Evolutionary conservation across 352 stramenopile species (phyloP), one percentile per base, ranked within the genome.

Genomic region (Phytophthora hybrid): DNA sequence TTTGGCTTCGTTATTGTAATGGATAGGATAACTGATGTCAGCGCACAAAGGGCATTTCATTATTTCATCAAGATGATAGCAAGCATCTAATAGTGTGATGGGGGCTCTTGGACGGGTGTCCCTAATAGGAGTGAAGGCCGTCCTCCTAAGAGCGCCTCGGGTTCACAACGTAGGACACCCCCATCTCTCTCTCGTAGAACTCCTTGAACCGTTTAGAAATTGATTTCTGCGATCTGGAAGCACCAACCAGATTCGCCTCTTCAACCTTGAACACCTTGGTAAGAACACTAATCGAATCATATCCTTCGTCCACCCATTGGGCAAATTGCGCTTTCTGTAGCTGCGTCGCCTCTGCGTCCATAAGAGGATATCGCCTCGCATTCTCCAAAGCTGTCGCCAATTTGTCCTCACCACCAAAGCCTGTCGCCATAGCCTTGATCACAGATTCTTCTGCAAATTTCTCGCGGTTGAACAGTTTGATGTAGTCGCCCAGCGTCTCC

Each of bases 171-270:
- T 41, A 6, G 9, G 11, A 5, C 34, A 41, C 34, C 8, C 34
- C 4, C 34, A 41, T 13, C 8, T 41, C 11, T 14, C 11, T 13
- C 11, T 5, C 34, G 34, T 41, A 47, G 31, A 58, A 58, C 23
- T 2, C 52, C 52, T 58, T 58, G 52, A 21, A 58, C 52, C 19
- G n/a, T 9, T n/a, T 58, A 9, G 52, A 23, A 58, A 58, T 19
- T 7, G 26, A 39, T n/a, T 58, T 58, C 26, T 58, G 23, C 26
- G 8, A 9, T 2, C 29, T 39, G 5, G 52, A 47, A 29, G 54
- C 54, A 21, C 19, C 4, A 31, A 16, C 16, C 26, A 58, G 21
- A 8, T 59, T 14, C 14, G 26, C 9, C 9, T 61, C 16, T n/a
- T 37, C 7, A 18, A 61, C 16, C 34, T 61, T 61, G 37, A 61